phyloP scores from a whole-genome alignment of 352 stramenopile species.

The Pythium phragmitis region DNA sequence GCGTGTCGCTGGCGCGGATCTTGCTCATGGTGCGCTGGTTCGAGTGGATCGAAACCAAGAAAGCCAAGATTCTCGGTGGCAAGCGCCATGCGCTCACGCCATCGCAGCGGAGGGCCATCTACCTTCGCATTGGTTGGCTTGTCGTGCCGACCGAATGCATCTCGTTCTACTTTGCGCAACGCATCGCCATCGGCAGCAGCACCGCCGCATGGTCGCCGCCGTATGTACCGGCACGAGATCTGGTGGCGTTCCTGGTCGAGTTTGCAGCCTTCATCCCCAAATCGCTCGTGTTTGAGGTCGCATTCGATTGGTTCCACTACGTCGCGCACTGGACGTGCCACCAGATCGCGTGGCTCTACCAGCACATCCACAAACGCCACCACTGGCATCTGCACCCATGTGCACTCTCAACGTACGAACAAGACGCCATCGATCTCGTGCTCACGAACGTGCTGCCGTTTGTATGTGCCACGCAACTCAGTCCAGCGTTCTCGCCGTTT shows the following conservation, averaged over 20 bases:
- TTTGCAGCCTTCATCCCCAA: conserved; percentile 75
- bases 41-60: conserved; percentile 76
- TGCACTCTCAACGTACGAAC: conserved; percentile 82
- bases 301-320: conserved; percentile 89
- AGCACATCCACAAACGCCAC: conserved; percentile 82
- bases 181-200: not conserved
- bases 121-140: conserved; percentile 59
- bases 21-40: conserved; percentile 69
- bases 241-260: conserved; percentile 34
- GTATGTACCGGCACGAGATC: not conserved
- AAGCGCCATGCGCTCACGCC: conserved; percentile 53
- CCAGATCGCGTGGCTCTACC: conserved; percentile 64
- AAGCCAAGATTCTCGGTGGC: conserved; percentile 58
- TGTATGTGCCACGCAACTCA: conserved; percentile 42
- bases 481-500: conserved; percentile 43
- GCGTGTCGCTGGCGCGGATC: conserved; percentile 50
- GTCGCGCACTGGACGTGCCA: conserved; percentile 72
- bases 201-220: too few species aligned
- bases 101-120: conserved; percentile 44
- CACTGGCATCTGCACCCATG: conserved; percentile 77
- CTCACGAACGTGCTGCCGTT: conserved; percentile 82
- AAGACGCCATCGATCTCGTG: conserved; percentile 68
- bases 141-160: conserved; percentile 71
- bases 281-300: conserved; percentile 81
- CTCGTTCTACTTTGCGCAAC: conserved; percentile 50